Base-by-base conservation (phyloP, 192 early-diverging fungal species). In the Rhizoclosmatium globosum region DNA sequence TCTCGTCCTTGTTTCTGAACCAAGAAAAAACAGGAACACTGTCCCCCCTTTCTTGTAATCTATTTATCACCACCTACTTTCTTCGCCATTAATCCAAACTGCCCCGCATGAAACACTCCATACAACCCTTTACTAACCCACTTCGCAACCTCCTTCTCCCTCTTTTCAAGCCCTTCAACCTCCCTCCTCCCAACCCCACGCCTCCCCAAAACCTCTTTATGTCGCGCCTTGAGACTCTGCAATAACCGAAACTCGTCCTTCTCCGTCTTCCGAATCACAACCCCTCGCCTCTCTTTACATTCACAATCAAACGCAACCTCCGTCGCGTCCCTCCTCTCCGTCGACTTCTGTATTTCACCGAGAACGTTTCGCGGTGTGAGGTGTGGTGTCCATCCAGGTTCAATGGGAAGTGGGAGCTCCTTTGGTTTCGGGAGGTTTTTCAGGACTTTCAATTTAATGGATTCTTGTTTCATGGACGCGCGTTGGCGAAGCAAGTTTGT, bases 51-150 rank as follows among this genome's bases (percentile, higher is more conserved):
- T 53, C 0, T 53, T 7, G 0, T 17, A 53, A 53, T 53, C 50
- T 7, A 17, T 13, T 13, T 17, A 53, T 7, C 50, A 53, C 50
- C 50, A 53, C 50, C 50, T 0, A 53, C 60, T 21, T 7, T 6
- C 19, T 21, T 44, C 39, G 66, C 43, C n/a, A 17, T 31, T 13
- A 68, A 47, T 44, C 66, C 66, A 68, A 68, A 68, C 39, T 42
- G 4, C 39, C 21, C 66, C 13, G 43, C 39, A 68, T 46, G 39
- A 68, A 68, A 68, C 11, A 13, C 43, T 9, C n/a, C n/a, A 68
- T 68, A 13, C 17, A 42, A 9, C 66, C 43, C 43, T 17, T 45
- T 47, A 4, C 9, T n/a, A 46, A 68, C n/a, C 66, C 66, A 68
- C 4, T 41, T n/a, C 39, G 66, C 39, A 4, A 68, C 7, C 43